A percentile compares a stretch with the other conserved stretches of the same genome.
Conservation (phyloP, 768 basidiomycete genomes). For the Termitomyces sp. region DNA sequence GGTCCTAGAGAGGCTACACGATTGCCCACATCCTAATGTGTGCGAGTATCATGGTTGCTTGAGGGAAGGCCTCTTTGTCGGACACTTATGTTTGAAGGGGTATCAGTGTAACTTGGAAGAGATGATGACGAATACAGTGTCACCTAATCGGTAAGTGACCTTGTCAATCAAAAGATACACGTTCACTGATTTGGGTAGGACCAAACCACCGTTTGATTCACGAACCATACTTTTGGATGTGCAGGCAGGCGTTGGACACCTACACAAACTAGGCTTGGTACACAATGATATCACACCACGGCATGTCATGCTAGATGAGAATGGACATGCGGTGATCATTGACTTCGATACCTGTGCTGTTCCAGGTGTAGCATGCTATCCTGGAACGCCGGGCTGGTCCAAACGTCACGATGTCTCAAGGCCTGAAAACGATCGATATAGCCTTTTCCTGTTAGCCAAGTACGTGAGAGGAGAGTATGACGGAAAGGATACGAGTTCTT, state of each 20-base stretch:
- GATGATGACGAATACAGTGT: slow-evolving; percentile 4
- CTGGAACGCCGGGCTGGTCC: slow-evolving; percentile 7
- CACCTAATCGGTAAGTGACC: not conserved
- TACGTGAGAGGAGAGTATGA: slow-evolving; percentile 7
- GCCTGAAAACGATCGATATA: slow-evolving; percentile 4
- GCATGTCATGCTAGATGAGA: slow-evolving; percentile 5
- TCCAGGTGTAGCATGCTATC: slow-evolving; percentile 3
- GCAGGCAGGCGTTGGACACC: slow-evolving; percentile 3
- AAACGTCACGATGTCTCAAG: slow-evolving; percentile 4
- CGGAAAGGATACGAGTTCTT: slow-evolving; percentile 2
- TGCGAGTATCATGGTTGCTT: slow-evolving; percentile 8
- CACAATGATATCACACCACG: slow-evolving; percentile 7
- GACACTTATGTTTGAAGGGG: slow-evolving; percentile 8
- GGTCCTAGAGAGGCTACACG: slow-evolving; percentile 3
- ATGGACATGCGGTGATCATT: slow-evolving; percentile 4
- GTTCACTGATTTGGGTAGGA: not conserved
- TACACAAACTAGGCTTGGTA: slow-evolving; percentile 4
- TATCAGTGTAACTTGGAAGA: slow-evolving; percentile 8
- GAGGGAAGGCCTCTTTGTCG: slow-evolving; percentile 7
- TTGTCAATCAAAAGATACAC: not conserved
- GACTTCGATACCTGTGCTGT: slow-evolving; percentile 7
- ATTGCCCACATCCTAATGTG: slow-evolving; percentile 1
- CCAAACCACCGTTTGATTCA: slow-evolving; percentile 6
- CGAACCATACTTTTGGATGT: not conserved
- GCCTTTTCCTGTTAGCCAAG: slow-evolving; percentile 4